Conservation (phyloP, 1,284 basidiomycete species). For the Leccinum solheimii region DNA sequence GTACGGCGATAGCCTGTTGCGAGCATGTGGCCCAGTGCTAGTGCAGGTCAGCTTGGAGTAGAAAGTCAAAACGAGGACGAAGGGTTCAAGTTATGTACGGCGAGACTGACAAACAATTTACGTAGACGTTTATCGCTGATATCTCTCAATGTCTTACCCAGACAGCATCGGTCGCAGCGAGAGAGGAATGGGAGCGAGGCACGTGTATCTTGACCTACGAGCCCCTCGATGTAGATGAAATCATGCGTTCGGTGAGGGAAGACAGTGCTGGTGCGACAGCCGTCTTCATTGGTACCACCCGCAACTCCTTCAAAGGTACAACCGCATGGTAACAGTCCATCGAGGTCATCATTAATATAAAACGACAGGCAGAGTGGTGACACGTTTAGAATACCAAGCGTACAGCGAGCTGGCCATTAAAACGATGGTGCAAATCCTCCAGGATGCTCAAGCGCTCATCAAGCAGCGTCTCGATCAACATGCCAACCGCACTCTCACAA, state of each 20-base stretch:
- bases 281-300: conserved; percentile 73
- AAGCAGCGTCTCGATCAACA: conserved; percentile 43
- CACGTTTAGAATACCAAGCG: conserved; percentile 77
- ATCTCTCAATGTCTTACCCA: conserved; percentile 24
- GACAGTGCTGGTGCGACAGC: conserved; percentile 70
- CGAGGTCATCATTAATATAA: conserved; percentile 5
- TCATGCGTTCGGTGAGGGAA: conserved; percentile 61
- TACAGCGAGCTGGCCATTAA: conserved; percentile 83
- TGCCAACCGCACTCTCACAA: conserved; percentile 38
- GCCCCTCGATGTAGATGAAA: conserved; percentile 54
- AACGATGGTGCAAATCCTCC: conserved; percentile 67
- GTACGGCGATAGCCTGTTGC: conserved; percentile 5
- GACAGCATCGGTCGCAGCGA: conserved; percentile 48
- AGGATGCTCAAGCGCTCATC: conserved; percentile 39
- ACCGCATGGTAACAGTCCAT: background rate
- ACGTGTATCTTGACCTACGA: conserved; percentile 62
- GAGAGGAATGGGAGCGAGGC: conserved; percentile 47
- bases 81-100: background rate
- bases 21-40: conserved; percentile 20
- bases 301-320: conserved; percentile 59
- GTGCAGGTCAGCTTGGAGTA: background rate
- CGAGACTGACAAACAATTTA: background rate
- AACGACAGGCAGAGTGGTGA: conserved; percentile 65
- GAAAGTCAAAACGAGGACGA: background rate
- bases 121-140: background rate